Percentiles rank a stretch among this genome's conserved stretches.
phyloP scores from a whole-genome alignment of 1,284 basidiomycete genomes.

The Apiotrichum gracile region DNA sequence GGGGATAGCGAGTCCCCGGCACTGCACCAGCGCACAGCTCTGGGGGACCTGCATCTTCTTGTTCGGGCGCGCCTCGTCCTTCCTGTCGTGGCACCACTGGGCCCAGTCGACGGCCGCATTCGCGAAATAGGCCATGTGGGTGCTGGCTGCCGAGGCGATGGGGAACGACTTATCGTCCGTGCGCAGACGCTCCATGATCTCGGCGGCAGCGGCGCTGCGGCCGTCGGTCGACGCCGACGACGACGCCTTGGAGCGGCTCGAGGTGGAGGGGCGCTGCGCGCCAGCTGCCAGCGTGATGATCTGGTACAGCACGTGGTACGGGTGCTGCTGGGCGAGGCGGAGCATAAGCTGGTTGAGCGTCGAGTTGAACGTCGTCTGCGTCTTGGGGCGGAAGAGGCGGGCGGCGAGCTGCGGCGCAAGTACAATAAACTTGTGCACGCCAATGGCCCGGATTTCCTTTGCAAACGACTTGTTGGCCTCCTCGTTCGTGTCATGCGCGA shows the following conservation, averaged over 20 bases:
- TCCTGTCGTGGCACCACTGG: conserved; percentile 18
- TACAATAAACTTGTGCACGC: conserved; percentile 83
- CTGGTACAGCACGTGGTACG: conserved; percentile 89
- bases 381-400: conserved; percentile 57
- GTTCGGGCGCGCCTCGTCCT: neutral
- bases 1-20: conserved; percentile 58
- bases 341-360: conserved; percentile 62
- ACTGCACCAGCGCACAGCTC: conserved; percentile 6
- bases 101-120: conserved; percentile 70
- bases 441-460: conserved; percentile 51
- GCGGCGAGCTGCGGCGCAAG: conserved; percentile 89
- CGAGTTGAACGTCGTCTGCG: conserved; percentile 54
- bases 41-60: conserved; percentile 2
- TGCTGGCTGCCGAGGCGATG: conserved; percentile 47
- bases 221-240: conserved; percentile 35
- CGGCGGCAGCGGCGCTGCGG: conserved; percentile 61
- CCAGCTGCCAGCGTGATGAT: conserved; percentile 59
- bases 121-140: conserved; percentile 62
- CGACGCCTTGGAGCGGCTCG: neutral
- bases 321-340: conserved; percentile 81
- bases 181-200: conserved; percentile 64
- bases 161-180: conserved; percentile 63
- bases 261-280: neutral
- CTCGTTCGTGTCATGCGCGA: conserved; percentile 55
- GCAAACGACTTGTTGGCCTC: conserved; percentile 54